Conservation (phyloP, 2,329 filamentous ascomycete species). For the Fusarium metavorans region DNA sequence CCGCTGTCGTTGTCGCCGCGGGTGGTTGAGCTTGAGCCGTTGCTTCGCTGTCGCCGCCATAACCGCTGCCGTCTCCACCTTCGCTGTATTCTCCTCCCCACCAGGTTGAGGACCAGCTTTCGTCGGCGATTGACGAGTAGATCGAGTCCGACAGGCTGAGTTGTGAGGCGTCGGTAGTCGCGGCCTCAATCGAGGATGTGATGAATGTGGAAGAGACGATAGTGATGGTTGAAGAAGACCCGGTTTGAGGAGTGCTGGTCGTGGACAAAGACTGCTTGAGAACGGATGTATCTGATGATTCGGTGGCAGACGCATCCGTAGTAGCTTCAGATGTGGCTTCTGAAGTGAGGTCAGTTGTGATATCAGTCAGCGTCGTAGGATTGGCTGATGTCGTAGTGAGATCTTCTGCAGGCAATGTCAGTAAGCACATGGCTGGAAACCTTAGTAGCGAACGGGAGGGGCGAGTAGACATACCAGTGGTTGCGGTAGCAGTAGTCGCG, state of each 20-base stretch:
- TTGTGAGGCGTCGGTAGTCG: slow-evolving; percentile 23
- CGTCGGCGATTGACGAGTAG: slow-evolving; percentile 41
- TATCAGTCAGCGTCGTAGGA: slow-evolving; percentile 29
- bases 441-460: slow-evolving; percentile 22
- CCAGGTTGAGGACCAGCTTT: slow-evolving; percentile 40
- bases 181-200: slow-evolving; percentile 30
- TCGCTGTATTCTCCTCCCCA: slow-evolving; percentile 33
- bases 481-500: slow-evolving; percentile 20
- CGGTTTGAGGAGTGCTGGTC: slow-evolving; percentile 19
- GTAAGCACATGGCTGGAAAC: slow-evolving; percentile 31
- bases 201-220: slow-evolving; percentile 35
- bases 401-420: slow-evolving; percentile 25
- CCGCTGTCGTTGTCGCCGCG: slow-evolving; percentile 31
- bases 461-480: slow-evolving; percentile 38
- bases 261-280: slow-evolving; percentile 25
- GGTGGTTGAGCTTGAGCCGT: slow-evolving; percentile 37
- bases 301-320: slow-evolving; percentile 19
- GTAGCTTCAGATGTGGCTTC: slow-evolving; percentile 22
- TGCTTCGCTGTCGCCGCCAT: slow-evolving; percentile 17
- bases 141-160: slow-evolving; percentile 36
- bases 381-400: slow-evolving; percentile 34
- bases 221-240: slow-evolving; percentile 34
- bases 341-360: slow-evolving; percentile 30
- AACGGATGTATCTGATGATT: slow-evolving; percentile 9
- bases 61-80: slow-evolving; percentile 24